Conservation (phyloP, 208 protist species). For the Giardia muris region DNA sequence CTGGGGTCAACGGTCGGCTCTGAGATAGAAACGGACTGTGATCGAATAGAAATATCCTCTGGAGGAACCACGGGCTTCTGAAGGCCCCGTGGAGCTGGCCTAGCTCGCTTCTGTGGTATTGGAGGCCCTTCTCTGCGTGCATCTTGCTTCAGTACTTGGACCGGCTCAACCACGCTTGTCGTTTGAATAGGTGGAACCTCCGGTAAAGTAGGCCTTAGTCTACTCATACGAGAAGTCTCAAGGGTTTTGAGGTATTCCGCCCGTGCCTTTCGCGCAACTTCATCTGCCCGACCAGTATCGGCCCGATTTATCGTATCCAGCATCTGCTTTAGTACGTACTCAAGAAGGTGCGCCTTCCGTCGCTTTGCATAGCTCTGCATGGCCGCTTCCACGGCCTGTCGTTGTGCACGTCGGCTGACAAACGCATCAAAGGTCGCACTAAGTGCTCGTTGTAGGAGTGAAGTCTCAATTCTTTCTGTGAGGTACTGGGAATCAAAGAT, state of each 20-base stretch:
- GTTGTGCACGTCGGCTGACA: not conserved
- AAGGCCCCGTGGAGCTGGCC: too few relatives aligned
- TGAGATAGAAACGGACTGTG: too few relatives aligned
- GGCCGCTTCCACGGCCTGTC: not conserved
- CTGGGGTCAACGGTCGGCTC: too few relatives aligned
- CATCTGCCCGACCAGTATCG: not conserved
- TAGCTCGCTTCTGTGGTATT: too few relatives aligned
- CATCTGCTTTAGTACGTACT: not conserved
- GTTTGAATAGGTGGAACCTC: too few relatives aligned
- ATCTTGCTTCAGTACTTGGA: too few relatives aligned
- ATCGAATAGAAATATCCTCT: too few relatives aligned
- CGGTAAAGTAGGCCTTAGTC: not conserved
- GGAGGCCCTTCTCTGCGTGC: too few relatives aligned
- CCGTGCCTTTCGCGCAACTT: not conserved
- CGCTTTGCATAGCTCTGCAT: not conserved
- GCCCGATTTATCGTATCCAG: not conserved
- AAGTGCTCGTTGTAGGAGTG: not conserved
- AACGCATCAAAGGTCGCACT: not conserved
- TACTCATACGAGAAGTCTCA: not conserved
- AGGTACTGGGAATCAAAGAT: not conserved
- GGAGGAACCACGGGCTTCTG: too few relatives aligned
- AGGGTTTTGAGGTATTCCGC: not conserved
- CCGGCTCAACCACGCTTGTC: too few relatives aligned
- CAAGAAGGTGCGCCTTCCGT: not conserved
- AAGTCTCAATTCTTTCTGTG: not conserved